Conservation (phyloP, 164 flowering plant genomes). For the Tetracentron sinense region DNA sequence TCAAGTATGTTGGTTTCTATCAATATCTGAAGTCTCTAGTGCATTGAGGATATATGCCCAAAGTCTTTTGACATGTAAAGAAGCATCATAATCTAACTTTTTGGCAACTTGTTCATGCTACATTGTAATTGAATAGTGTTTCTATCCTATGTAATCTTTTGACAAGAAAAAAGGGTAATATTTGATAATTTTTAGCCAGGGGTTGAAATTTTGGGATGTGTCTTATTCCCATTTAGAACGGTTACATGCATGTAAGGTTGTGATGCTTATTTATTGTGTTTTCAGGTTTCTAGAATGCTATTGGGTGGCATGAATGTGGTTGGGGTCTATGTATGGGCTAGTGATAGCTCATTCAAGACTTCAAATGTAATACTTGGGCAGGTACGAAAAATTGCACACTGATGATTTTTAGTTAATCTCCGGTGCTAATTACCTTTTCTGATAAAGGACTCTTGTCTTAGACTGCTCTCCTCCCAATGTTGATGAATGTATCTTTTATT, state of each 20-base stretch:
- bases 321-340: constrained; percentile 76
- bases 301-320: constrained; percentile 78
- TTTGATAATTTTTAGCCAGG: background rate
- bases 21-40: too few relatives aligned
- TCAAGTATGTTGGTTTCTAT: too few relatives aligned
- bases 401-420: background rate
- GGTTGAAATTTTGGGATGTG: background rate
- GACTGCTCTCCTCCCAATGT: too few relatives aligned
- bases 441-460: too few relatives aligned
- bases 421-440: background rate
- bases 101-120: too few relatives aligned
- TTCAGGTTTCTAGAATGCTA: constrained; percentile 83
- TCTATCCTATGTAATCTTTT: background rate
- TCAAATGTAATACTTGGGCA: constrained; percentile 65
- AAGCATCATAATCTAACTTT: too few relatives aligned
- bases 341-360: constrained; percentile 58
- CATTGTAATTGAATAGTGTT: too few relatives aligned
- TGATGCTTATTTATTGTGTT: constrained; percentile 6
- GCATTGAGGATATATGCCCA: too few relatives aligned
- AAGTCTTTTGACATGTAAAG: too few relatives aligned
- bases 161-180: too few relatives aligned
- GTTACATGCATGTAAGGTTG: background rate
- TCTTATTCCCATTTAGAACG: background rate
- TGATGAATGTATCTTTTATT: too few relatives aligned
- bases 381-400: constrained; percentile 31